These are phyloP conservation scores for Drechmeria coniospora DNA, from an alignment of 2,329 filamentous ascomycete genomes.

Conservation along the genomic window DNA sequence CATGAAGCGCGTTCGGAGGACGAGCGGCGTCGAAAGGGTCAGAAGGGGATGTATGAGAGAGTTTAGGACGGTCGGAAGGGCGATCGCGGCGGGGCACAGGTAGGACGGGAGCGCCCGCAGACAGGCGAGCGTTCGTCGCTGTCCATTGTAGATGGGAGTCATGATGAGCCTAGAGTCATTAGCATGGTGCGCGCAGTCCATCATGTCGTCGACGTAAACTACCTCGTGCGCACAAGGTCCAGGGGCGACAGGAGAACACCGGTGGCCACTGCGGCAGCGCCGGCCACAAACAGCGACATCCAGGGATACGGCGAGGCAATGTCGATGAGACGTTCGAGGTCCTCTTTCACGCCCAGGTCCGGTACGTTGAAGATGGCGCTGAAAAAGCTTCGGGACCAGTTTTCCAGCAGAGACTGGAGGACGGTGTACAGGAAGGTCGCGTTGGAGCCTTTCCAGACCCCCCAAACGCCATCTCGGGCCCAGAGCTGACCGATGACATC, in stretches of 20 bases:
- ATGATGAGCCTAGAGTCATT: constrained; percentile 53
- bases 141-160: constrained; percentile 58
- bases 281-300: constrained; percentile 61
- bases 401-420: constrained; percentile 73
- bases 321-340: constrained; percentile 59
- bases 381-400: constrained; percentile 82
- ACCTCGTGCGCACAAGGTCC: constrained; percentile 71
- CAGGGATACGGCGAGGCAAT: constrained; percentile 68
- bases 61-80: constrained; percentile 76
- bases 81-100: constrained; percentile 51
- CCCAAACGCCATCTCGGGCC: constrained; percentile 77
- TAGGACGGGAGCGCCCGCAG: constrained; percentile 68
- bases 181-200: constrained; percentile 8
- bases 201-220: constrained; percentile 17
- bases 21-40: constrained; percentile 65
- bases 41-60: constrained; percentile 72
- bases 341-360: constrained; percentile 61
- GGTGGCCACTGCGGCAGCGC: constrained; percentile 50
- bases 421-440: constrained; percentile 84
- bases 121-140: constrained; percentile 63
- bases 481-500: constrained; percentile 81
- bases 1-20: constrained; percentile 70
- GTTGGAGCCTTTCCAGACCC: constrained; percentile 90
- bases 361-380: constrained; percentile 82
- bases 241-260: constrained; percentile 73